Base-by-base conservation (phyloP, 1,284 basidiomycete species). In the Amylostereum areolatum region DNA sequence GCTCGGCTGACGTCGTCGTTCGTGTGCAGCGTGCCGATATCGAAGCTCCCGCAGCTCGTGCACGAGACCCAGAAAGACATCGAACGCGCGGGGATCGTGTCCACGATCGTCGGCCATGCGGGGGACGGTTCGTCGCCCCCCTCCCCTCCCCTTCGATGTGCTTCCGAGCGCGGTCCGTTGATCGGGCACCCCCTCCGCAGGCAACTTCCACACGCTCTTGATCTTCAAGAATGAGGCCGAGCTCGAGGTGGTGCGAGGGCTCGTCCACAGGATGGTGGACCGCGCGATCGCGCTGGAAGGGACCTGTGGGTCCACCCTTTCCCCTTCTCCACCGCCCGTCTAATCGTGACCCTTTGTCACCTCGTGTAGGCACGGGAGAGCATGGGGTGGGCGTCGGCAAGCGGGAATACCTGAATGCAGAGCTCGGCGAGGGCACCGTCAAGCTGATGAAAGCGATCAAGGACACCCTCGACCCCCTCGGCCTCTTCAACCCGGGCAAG, bases 371-470 rank as follows among this genome's bases (percentile, higher is more conserved):
- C 59, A 86, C 85, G 0, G 91, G 92, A 8, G 92, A 94, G 62
- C 92, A 94, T 61, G 92, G 92, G 1, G 89, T 95, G 6, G 92
- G 92, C 0, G 70, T 92, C n/a, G 90, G 89, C 10, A 93, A 93
- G 71, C 81, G 77, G 54, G 76, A 81, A 52, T 89, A 79, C 55
- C 73, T 95, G 31, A 72, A 80, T 34, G 75, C 82, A 50, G 92
- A 95, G 62, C 75, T 96, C 0, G 92, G 92, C 0, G 71, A 73
- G 36, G 89, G 87, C 0, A 96, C 92, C 0, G 86, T 94, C 10
- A 77, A 80, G 50, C 66, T 95, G 27, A 95, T 96, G 92, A 85
- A 85, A 70, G 78, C 77, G 4, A 78, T 95, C 56, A 95, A 94
- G 68, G 71, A 70, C 49, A 73, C 80, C 0, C 70, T 94, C 10